phyloP scores from a whole-genome alignment of 345 rosid species.

The Salix viminalis region DNA sequence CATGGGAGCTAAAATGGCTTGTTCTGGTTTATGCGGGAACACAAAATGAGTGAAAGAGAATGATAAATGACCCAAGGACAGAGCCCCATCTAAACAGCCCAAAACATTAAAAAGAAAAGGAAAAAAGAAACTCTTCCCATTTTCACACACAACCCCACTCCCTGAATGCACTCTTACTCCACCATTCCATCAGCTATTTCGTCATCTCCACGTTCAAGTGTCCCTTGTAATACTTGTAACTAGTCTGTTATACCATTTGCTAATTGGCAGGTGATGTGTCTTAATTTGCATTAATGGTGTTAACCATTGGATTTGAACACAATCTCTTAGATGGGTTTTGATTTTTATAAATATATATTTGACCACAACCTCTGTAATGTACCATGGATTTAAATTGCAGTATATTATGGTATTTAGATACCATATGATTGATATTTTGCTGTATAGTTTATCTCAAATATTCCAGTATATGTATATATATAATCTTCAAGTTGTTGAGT shows the following conservation, averaged over 20 bases:
- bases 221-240: slow-evolving; percentile 14
- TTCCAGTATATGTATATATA: too few relatives aligned
- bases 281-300: slow-evolving; percentile 6
- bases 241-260: neutral
- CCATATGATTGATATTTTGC: too few relatives aligned
- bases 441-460: too few relatives aligned
- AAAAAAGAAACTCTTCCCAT: slow-evolving; percentile 24
- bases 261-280: neutral
- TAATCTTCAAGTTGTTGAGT: neutral
- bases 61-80: slow-evolving; percentile 34
- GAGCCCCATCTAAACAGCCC: neutral
- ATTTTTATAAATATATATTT: neutral
- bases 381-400: neutral
- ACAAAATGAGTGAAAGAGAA: slow-evolving; percentile 23
- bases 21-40: slow-evolving; percentile 27
- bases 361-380: neutral
- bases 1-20: slow-evolving; percentile 43
- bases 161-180: slow-evolving; percentile 64
- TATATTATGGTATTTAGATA: too few relatives aligned
- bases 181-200: slow-evolving; percentile 64
- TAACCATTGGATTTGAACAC: neutral
- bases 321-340: neutral
- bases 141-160: slow-evolving; percentile 48
- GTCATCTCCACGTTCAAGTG: slow-evolving; percentile 61
- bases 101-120: neutral